phyloP scores from a whole-genome alignment of 140 eudicot species.

The Stevia rebaudiana region DNA sequence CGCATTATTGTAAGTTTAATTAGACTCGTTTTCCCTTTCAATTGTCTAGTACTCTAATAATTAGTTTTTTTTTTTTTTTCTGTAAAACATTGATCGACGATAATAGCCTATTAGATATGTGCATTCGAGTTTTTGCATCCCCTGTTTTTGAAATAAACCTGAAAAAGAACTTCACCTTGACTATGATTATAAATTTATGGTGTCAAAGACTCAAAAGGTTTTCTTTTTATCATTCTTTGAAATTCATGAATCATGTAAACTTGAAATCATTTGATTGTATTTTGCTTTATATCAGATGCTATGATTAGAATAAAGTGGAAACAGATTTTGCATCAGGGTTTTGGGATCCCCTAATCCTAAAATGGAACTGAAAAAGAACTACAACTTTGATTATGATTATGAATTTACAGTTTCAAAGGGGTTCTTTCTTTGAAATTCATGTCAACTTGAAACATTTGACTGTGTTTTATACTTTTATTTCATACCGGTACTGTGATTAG shows the following conservation, averaged over 20 bases:
- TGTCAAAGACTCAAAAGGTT: neutral
- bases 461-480: no score
- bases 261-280: neutral
- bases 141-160: neutral
- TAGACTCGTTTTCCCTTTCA: neutral
- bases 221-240: neutral
- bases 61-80: neutral
- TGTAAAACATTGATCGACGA: neutral
- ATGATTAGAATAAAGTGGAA: neutral
- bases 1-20: constrained; percentile 54
- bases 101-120: neutral
- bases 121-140: neutral
- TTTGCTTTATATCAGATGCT: neutral
- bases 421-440: no score
- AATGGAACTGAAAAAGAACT: no score
- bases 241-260: neutral
- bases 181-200: neutral
- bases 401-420: no score
- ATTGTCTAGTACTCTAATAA: neutral
- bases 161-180: neutral
- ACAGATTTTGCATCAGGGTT: neutral
- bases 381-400: no score
- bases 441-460: no score
- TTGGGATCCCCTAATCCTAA: no score
- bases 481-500: no score